Percentiles rank a stretch among this genome's conserved stretches.
phyloP scores from a whole-genome alignment of 1,284 basidiomycete genomes.

The Tilletia caries region DNA sequence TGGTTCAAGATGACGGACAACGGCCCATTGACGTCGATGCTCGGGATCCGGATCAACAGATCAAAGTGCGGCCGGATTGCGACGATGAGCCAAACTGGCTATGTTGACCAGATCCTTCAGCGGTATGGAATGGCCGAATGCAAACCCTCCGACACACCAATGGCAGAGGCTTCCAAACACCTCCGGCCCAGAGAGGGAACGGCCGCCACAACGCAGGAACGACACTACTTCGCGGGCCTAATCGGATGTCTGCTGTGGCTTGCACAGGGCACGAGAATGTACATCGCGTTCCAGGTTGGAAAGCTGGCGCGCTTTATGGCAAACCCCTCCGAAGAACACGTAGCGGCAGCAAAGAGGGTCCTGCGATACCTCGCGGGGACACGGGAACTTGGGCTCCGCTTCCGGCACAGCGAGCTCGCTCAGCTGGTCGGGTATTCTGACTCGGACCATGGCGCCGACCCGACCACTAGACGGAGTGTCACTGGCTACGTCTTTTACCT shows the following conservation, averaged over 20 bases:
- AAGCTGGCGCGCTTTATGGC: background rate
- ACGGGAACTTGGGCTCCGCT: background rate
- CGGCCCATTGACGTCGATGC: background rate
- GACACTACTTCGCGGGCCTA: background rate
- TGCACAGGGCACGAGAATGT: background rate
- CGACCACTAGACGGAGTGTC: background rate
- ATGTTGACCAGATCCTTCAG: background rate
- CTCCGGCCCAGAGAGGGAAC: background rate
- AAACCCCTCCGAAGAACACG: background rate
- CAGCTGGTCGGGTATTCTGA: background rate
- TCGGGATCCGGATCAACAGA: background rate
- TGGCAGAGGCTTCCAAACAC: background rate
- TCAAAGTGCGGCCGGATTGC: background rate
- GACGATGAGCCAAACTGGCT: background rate
- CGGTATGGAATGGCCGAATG: background rate
- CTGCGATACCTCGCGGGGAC: background rate
- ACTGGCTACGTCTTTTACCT: background rate
- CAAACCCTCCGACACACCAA: background rate
- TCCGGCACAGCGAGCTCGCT: no score
- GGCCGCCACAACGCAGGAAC: background rate
- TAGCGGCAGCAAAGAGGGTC: background rate
- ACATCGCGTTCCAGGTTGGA: background rate
- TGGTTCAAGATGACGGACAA: conserved; percentile 6
- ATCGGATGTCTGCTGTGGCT: background rate
- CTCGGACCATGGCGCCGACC: background rate